Base-by-base conservation (phyloP, 768 basidiomycete species). In the Trametes cingulata region DNA sequence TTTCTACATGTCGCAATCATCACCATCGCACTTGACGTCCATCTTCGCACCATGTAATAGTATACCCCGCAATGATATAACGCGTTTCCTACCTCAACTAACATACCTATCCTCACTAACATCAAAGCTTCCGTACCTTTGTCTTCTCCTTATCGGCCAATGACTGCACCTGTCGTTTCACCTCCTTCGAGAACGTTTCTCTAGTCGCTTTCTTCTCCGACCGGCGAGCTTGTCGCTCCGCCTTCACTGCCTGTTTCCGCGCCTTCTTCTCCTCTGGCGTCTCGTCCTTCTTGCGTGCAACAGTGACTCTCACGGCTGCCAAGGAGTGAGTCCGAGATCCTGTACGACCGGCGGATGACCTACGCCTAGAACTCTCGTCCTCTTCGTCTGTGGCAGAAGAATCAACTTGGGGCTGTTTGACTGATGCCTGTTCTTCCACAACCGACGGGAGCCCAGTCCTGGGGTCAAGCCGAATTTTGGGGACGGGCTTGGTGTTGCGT, bases 391-490 rank as follows among this genome's bases (percentile, higher is more conserved):
- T 74, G 2, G 56, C 56, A 17, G 56, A 59, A 33, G 53, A 56
- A 24, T 58, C 49, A 6, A 56, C 25, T 2, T 8, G 24, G 7
- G 39, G 25, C 37, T 46, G 27, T 33, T 40, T 56, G 33, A 58
- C 33, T 50, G 60, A 22, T 40, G 65, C 63, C 47, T 66, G 58
- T 50, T 71, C 65, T n/a, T 76, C 74, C 8, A 71, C 65, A 25
- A 89, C 76, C 27, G 76, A 71, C 3, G 93, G 94, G 9, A 95
- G 75, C 2, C 93, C 93, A 0, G 90, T 93, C 64, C 83, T 86
- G 1, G 85, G 80, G 69, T 96, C 87, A 27, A 95, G 76, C 27
- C 73, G 68, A 63, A 95, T 92, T 71, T 84, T 88, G 0, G 86
- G 78, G 0, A 82, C 79, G 20, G 76, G 74, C 67, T 77, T 80